Percentiles rank a stretch among this genome's conserved stretches.
phyloP scores from a whole-genome alignment of 2,329 filamentous ascomycete species.

The Hypoxylon sp. region DNA sequence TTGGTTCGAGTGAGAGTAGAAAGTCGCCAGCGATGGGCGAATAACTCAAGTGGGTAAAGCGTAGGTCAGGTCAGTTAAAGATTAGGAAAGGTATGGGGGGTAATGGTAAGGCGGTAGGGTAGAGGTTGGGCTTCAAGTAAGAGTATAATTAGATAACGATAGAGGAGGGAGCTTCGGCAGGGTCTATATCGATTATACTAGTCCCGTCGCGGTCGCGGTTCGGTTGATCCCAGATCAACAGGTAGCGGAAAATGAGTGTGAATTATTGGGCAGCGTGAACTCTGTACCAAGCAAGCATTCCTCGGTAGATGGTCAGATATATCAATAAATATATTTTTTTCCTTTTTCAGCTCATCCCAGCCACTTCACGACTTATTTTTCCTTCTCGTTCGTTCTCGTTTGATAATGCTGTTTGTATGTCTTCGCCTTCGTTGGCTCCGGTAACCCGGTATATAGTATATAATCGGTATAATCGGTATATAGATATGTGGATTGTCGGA shows the following conservation, averaged over 20 bases:
- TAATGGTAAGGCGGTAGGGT: slow-evolving; percentile 37
- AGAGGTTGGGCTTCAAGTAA: slow-evolving; percentile 46
- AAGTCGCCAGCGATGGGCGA: slow-evolving; percentile 27
- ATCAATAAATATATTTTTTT: slow-evolving; percentile 26
- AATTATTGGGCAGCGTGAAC: slow-evolving; percentile 42
- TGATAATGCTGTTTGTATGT: slow-evolving; percentile 24
- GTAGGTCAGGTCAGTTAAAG: slow-evolving; percentile 34
- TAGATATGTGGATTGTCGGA: slow-evolving; percentile 12
- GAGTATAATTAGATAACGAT: slow-evolving; percentile 44
- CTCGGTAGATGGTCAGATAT: slow-evolving; percentile 38
- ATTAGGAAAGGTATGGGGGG: slow-evolving; percentile 37
- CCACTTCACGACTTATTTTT: slow-evolving; percentile 25
- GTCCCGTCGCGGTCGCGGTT: slow-evolving; percentile 39
- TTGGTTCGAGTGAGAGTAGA: slow-evolving; percentile 32
- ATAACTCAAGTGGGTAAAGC: slow-evolving; percentile 35
- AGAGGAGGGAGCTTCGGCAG: slow-evolving; percentile 19
- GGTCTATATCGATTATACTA: slow-evolving; percentile 25
- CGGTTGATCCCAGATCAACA: slow-evolving; percentile 45
- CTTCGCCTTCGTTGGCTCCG: slow-evolving; percentile 32
- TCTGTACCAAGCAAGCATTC: slow-evolving; percentile 37
- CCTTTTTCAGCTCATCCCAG: slow-evolving; percentile 32
- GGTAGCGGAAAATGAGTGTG: slow-evolving; percentile 32
- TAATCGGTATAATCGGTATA: slow-evolving; percentile 22
- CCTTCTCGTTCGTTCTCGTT: slow-evolving; percentile 31
- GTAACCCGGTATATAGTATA: slow-evolving; percentile 43